Conservation (phyloP, 139 green algal species). For the Tetradesmus obliquus region DNA sequence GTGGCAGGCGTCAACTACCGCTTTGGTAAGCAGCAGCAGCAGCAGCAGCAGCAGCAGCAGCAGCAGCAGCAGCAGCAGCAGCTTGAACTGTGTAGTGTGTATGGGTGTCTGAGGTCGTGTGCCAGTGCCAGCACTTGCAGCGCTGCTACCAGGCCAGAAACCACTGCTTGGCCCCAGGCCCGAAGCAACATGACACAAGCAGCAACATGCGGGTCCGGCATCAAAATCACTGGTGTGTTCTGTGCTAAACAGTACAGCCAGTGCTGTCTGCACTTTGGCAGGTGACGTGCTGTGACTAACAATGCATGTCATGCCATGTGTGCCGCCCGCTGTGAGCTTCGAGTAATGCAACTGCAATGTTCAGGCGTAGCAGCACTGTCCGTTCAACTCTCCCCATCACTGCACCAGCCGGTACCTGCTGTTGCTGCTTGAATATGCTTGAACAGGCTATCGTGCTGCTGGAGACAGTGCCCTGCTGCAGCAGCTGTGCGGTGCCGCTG, state of each 20-base stretch:
- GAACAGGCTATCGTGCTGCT: conserved; percentile 79
- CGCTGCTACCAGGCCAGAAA: background rate
- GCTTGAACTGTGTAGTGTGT: background rate
- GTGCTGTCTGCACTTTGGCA: no score
- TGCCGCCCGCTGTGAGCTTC: no score
- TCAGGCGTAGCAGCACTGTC: no score
- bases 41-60: background rate
- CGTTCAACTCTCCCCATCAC: no score
- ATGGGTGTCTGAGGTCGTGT: background rate
- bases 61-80: background rate
- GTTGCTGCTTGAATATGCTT: background rate
- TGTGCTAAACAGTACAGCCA: no score
- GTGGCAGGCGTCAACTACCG: conserved; percentile 92
- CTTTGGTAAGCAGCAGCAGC: conserved; percentile 77
- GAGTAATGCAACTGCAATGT: no score
- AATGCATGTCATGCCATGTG: no score
- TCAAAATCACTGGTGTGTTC: no score
- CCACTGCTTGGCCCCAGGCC: background rate
- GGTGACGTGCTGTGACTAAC: no score
- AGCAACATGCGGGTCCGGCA: no score
- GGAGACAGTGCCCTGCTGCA: conserved; percentile 74
- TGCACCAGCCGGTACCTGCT: background rate
- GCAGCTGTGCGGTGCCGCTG: conserved; percentile 60
- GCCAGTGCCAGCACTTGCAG: background rate
- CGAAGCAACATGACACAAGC: no score